Base-by-base conservation (phyloP, 2,329 filamentous ascomycete genomes). In the Aspergillus udagawae region DNA sequence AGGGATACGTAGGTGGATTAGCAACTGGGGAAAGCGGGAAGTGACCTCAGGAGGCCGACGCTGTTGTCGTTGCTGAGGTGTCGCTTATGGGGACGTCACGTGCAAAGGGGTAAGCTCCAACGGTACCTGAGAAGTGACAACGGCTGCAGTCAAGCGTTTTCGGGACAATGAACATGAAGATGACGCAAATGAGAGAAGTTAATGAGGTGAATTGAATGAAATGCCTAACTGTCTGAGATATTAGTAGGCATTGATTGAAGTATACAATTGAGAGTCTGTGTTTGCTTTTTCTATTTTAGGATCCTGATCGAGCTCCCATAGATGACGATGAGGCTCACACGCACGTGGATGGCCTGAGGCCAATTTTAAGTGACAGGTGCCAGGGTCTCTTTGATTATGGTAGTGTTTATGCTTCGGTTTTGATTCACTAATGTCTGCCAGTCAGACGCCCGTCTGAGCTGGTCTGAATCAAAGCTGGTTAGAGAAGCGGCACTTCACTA, bases 41-140 rank as follows among this genome's bases (percentile, higher is more conserved):
- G 70, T 71, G 71, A 72, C 70, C 72, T 74, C 73, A 74, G 72
- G 73, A 75, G 71, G 66, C 70, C 67, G 67, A 59, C 65, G 65
- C 65, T 60, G 60, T 52, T 65, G 68, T 68, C 65, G 68, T 72
- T 73, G 72, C 71, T 73, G 69, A 73, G 72, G 71, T 73, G 72
- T 73, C 71, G 70, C 70, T 74, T 72, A 72, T 67, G 53, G 54
- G 55, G 52, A 9, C 6, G 61, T 72, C 71, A 73, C 71, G 70
- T 73, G 71, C 67, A 54, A 57, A 57, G 64, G 65, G 63, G 62
- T 61, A 45, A 45, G 42, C 41, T 44, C 41, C 55, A 41, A 53
- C 48, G 49, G 51, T 60, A 56, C 54, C 60, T 61, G 55, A 54
- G 49, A 29, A 52, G 58, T 61, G 54, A 55, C 49, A 23, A 52